Conservation (phyloP, 2,329 filamentous ascomycete species). For the Pyricularia pennisetigena region DNA sequence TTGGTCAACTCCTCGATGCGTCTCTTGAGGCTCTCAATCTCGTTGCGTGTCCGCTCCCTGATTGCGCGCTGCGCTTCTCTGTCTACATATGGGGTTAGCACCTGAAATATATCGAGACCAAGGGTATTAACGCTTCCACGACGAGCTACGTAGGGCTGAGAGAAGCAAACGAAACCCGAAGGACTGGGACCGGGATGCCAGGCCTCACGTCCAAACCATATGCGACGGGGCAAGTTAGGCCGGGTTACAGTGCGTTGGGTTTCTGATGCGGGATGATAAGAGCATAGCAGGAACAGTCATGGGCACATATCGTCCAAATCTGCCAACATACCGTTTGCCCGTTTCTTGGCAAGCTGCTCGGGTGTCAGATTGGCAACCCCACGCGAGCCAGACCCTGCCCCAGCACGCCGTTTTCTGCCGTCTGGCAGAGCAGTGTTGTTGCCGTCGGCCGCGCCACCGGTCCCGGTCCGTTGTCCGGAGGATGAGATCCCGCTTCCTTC, state of each 20-base stretch:
- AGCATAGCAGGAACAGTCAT: neutral
- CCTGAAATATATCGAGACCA: neutral
- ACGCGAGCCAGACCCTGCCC: slow-evolving; percentile 2
- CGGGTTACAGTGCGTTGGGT: no score
- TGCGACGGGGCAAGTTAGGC: neutral
- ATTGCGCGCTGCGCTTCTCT: slow-evolving; percentile 81
- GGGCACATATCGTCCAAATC: slow-evolving; percentile 11
- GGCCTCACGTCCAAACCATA: neutral
- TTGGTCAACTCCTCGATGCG: slow-evolving; percentile 67
- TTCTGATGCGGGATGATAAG: no score
- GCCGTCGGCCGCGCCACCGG: neutral
- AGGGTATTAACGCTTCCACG: neutral
- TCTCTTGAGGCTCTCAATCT: slow-evolving; percentile 65
- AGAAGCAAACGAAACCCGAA: neutral
- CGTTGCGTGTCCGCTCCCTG: slow-evolving; percentile 68
- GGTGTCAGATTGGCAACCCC: slow-evolving; percentile 47
- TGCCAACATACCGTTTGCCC: slow-evolving; percentile 38
- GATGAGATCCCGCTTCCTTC: neutral
- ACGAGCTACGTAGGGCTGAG: neutral
- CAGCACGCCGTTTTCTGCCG: slow-evolving; percentile 12
- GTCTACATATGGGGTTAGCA: slow-evolving; percentile 32
- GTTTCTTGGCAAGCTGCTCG: slow-evolving; percentile 63
- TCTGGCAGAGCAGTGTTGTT: slow-evolving; percentile 7
- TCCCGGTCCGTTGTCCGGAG: neutral
- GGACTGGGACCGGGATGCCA: neutral